Evolutionary conservation across 208 protist genomes (phyloP), one percentile per base, ranked within the genome.

Genomic region (Trypanosoma melophagium): DNA sequence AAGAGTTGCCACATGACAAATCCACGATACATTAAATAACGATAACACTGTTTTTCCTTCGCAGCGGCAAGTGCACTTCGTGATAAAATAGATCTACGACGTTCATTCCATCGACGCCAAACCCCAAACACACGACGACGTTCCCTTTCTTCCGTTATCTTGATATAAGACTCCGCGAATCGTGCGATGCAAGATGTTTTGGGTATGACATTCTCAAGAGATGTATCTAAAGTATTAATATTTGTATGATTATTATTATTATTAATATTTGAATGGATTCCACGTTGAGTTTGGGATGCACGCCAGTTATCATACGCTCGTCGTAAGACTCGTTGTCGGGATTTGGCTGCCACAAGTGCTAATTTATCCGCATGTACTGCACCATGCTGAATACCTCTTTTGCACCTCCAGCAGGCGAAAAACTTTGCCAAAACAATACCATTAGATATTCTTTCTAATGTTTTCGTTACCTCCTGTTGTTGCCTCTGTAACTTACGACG

Each of bases 1-100:
- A 81, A 74, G 42, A 81, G 69, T 17, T 79, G 47, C 85, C 87
- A 92, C 21, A 62, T 57, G 9, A 81, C 56, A 40, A 84, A 87
- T n/a, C 64, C 79, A 8, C 61, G 28, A 42, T 81, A 76, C 16
- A 72, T 71, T 12, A 72, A 35, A n/a, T 82, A 55, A 42, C 83
- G 66, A 8, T 68, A 41, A 9, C 47, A 41, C 49, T 90, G 85
- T 57, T 68, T 54, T 24, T 69, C 79, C 28, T 69, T 73, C 50
- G 89, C 71, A 22, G 56, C 56, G 0, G 82, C 83, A 13, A 95
- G 71, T 2, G 81, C 76, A 2, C 64, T 65, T 16, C 92, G 60
- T 0, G 74, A 65, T 9, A 58, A 31, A 13, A 80, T 58, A 3
- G 47, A 61, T 16, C 66, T 45, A 12, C 79, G 77, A 42, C 67